These are phyloP conservation scores for Phaeosphaeria sp. DNA, from an alignment of 2,329 filamentous ascomycete genomes.

Conservation along the genomic window DNA sequence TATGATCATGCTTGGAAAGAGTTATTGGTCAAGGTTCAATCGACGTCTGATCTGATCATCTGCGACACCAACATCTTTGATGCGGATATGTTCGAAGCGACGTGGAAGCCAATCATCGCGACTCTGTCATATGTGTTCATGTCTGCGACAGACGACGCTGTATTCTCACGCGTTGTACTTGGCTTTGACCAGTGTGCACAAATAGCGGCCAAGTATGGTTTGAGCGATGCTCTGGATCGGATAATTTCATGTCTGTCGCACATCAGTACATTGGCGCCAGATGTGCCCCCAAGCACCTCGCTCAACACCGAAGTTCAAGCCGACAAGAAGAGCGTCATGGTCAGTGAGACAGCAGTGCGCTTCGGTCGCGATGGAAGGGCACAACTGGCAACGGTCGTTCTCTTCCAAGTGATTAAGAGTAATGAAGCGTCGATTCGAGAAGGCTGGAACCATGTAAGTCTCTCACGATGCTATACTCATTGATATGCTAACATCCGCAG, in stretches of 20 bases:
- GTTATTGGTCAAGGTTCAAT: constrained; percentile 81
- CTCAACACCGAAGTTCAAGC: constrained; percentile 96
- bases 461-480: neutral
- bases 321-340: constrained; percentile 93
- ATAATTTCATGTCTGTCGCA: constrained; percentile 89
- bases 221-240: constrained; percentile 88
- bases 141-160: constrained; percentile 95
- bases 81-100: constrained; percentile 95
- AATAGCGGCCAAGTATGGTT: constrained; percentile 83
- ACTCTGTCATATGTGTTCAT: constrained; percentile 98
- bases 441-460: constrained; percentile 79
- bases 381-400: constrained; percentile 90
- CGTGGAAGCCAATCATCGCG: constrained; percentile 93
- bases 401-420: constrained; percentile 89
- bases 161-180: constrained; percentile 90
- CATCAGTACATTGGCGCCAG: constrained; percentile 86
- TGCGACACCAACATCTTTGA: constrained; percentile 96
- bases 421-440: constrained; percentile 79
- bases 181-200: constrained; percentile 96
- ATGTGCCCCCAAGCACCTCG: constrained; percentile 77
- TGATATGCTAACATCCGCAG: constrained; percentile 59
- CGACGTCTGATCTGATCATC: constrained; percentile 74
- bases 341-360: constrained; percentile 95
- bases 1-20: constrained; percentile 99
- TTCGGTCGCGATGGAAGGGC: constrained; percentile 93